phyloP scores from a whole-genome alignment of 2,329 filamentous ascomycete genomes.

The Aaosphaeria pasadenensis region DNA sequence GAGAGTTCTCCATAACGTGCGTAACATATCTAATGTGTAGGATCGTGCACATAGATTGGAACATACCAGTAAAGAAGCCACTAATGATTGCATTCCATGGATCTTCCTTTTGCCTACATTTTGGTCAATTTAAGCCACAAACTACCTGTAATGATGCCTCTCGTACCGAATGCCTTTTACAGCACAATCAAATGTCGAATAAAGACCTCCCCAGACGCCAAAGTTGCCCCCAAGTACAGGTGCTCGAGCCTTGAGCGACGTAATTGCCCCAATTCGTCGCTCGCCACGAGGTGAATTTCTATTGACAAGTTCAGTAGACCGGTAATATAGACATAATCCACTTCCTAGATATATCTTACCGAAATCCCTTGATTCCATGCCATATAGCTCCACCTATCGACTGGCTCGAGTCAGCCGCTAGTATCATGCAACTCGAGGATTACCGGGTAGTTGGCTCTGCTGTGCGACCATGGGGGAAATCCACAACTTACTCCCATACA shows the following conservation, averaged over 20 bases:
- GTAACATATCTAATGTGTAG: neutral
- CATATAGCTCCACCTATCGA: conserved; percentile 58
- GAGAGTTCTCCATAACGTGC: neutral
- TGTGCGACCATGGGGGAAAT: neutral
- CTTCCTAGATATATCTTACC: conserved; percentile 3
- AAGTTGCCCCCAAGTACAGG: conserved; percentile 97
- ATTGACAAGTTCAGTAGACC: neutral
- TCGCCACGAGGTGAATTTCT: conserved; percentile 68
- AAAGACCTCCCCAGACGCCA: conserved; percentile 94
- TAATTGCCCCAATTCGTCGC: conserved; percentile 88
- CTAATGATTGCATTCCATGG: conserved; percentile 98
- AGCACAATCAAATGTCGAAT: conserved; percentile 94
- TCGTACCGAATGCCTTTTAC: conserved; percentile 69
- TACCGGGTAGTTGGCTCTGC: neutral
- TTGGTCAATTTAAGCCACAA: neutral
- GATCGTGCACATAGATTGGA: neutral
- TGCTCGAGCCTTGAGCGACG: conserved; percentile 94
- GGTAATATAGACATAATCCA: neutral
- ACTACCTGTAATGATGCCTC: neutral
- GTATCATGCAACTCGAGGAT: neutral
- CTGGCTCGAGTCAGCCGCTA: conserved; percentile 3
- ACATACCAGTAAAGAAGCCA: conserved; percentile 82
- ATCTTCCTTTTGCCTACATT: conserved; percentile 81
- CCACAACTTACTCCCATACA: conserved; percentile 75
- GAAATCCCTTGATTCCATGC: conserved; percentile 83